Percentiles rank a stretch among this genome's conserved stretches.
Evolutionary conservation across 208 protist genomes (phyloP).

Genomic region (Trypanosoma congolense): DNA sequence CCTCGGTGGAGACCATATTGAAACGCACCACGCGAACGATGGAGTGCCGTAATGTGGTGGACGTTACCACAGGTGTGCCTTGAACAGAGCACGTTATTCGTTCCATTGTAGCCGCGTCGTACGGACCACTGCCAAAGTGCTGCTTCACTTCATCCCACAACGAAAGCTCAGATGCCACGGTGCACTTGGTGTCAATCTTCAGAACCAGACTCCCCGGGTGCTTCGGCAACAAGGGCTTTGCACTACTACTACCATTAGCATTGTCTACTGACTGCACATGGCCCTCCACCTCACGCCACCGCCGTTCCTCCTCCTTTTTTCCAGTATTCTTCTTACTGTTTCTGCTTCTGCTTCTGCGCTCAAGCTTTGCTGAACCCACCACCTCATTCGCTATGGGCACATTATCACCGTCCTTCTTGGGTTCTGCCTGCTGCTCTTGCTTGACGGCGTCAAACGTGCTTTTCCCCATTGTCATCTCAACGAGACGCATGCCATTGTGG

Average conservation of each 20-base stretch:
- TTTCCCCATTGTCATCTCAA: conserved; percentile 46
- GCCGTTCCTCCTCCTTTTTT: not conserved
- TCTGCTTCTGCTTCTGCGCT: not conserved
- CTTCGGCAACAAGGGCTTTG: not conserved
- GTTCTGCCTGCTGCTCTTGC: not conserved
- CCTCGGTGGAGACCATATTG: conserved; percentile 11
- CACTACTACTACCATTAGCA: not conserved
- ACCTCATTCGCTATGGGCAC: not conserved
- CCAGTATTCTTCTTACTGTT: not conserved
- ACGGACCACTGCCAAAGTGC: conserved; percentile 78
- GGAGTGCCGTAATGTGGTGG: conserved; percentile 66
- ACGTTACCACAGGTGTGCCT: conserved; percentile 64
- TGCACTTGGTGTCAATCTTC: conserved; percentile 85
- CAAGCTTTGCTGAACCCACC: not conserved
- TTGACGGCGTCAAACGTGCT: conserved; percentile 5
- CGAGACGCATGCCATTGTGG: conserved; percentile 49
- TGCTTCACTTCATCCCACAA: conserved; percentile 83
- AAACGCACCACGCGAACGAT: conserved; percentile 67
- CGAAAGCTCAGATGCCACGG: conserved; percentile 70
- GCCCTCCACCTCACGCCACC: not conserved
- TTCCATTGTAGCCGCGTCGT: conserved; percentile 51
- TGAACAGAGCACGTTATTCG: conserved; percentile 62
- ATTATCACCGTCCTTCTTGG: no score
- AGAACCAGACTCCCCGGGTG: conserved; percentile 43
- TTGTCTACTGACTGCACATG: not conserved